Conservation (phyloP, 768 basidiomycete species). For the Ramaria sp. region DNA sequence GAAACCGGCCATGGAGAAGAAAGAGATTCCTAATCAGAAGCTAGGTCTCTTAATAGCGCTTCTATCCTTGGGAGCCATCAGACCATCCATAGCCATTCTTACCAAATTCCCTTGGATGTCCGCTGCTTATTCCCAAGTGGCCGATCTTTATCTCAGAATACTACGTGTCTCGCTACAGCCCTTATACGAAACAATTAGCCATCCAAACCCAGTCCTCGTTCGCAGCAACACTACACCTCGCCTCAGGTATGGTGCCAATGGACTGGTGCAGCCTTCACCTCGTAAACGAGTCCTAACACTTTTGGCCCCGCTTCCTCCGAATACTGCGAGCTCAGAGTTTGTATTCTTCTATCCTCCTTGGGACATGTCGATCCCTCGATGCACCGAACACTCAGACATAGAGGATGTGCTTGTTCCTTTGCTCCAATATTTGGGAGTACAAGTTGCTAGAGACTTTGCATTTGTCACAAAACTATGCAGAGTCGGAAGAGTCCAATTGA, state of each 20-base stretch:
- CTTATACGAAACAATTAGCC: slow-evolving; percentile 38
- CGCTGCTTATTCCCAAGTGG: slow-evolving; percentile 70
- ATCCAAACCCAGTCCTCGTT: slow-evolving; percentile 38
- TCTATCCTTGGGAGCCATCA: slow-evolving; percentile 77
- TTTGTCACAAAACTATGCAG: slow-evolving; percentile 75
- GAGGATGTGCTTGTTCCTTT: slow-evolving; percentile 68
- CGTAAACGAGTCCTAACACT: slow-evolving; percentile 63
- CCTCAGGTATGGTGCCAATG: slow-evolving; percentile 49
- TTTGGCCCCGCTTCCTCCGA: slow-evolving; percentile 71
- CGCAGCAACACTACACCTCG: slow-evolving; percentile 53
- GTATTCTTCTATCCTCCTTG: slow-evolving; percentile 89
- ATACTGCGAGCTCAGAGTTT: slow-evolving; percentile 63
- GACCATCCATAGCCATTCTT: slow-evolving; percentile 67
- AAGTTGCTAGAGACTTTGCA: slow-evolving; percentile 66
- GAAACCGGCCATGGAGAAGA: slow-evolving; percentile 28
- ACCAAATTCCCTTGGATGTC: slow-evolving; percentile 79
- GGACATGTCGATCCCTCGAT: slow-evolving; percentile 58
- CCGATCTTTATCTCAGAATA: slow-evolving; percentile 76
- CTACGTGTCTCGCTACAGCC: slow-evolving; percentile 57
- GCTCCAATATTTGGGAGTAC: slow-evolving; percentile 68
- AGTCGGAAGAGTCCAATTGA: slow-evolving; percentile 57
- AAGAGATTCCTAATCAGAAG: slow-evolving; percentile 57
- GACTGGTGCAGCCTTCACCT: slow-evolving; percentile 37
- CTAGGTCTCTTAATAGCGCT: slow-evolving; percentile 66
- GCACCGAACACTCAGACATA: slow-evolving; percentile 55